A percentile compares a stretch with the other conserved stretches of the same genome.
These are phyloP conservation scores for Diplosphaera chodatii DNA, from an alignment of 139 green algal genomes.

Conservation along the genomic window DNA sequence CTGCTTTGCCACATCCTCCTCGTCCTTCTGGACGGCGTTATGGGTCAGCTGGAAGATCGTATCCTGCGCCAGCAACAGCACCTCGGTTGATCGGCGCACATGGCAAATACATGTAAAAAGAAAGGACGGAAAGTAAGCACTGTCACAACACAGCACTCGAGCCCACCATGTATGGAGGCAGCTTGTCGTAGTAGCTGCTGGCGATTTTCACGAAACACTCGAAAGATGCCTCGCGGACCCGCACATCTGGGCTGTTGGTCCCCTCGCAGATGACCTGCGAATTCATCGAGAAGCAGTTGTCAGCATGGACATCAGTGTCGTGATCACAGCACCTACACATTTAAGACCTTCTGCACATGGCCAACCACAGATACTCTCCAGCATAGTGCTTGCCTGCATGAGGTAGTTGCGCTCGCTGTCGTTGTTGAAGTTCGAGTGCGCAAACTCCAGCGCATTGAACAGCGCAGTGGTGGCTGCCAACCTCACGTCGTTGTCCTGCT, in stretches of 20 bases:
- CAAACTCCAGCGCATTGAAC: constrained; percentile 93
- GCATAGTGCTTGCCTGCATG: constrained; percentile 66
- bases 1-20: constrained; percentile 87
- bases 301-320: no score
- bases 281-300: not conserved
- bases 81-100: no score
- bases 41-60: constrained; percentile 91
- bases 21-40: constrained; percentile 76
- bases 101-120: no score
- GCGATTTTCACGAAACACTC: constrained; percentile 90
- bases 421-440: constrained; percentile 90
- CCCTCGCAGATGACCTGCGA: constrained; percentile 71
- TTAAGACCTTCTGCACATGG: not conserved
- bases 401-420: constrained; percentile 92
- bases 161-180: constrained; percentile 83
- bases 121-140: no score
- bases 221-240: constrained; percentile 78
- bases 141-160: no score
- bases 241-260: constrained; percentile 55
- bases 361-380: not conserved
- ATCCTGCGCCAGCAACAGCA: no score
- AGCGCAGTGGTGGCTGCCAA: constrained; percentile 86
- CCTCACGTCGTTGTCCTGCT: constrained; percentile 70
- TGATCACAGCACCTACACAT: no score
- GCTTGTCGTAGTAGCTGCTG: constrained; percentile 85